Conservation (phyloP, 2,329 filamentous ascomycete genomes). For the Phoma sp. region DNA sequence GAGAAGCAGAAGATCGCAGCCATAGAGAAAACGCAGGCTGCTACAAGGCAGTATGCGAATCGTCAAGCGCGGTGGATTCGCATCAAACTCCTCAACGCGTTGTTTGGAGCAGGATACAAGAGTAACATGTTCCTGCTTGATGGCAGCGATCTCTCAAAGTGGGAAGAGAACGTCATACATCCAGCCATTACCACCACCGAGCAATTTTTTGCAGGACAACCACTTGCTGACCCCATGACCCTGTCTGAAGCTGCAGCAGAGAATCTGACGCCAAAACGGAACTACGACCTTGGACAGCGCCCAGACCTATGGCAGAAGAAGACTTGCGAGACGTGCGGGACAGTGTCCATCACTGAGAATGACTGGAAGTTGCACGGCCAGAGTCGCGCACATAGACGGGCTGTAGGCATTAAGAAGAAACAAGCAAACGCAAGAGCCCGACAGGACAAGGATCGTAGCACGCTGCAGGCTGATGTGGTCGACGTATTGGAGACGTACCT, state of each 20-base stretch:
- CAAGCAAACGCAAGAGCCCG: slow-evolving; percentile 21
- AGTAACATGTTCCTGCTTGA: slow-evolving; percentile 79
- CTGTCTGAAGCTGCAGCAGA: slow-evolving; percentile 65
- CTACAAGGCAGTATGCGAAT: slow-evolving; percentile 86
- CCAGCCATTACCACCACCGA: slow-evolving; percentile 69
- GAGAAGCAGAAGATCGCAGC: slow-evolving; percentile 64
- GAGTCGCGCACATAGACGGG: slow-evolving; percentile 61
- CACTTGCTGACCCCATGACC: slow-evolving; percentile 60
- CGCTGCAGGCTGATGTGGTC: slow-evolving; percentile 23
- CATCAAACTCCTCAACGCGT: slow-evolving; percentile 76
- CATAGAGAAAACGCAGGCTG: slow-evolving; percentile 78
- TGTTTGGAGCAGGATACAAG: slow-evolving; percentile 63
- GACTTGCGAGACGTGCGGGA: slow-evolving; percentile 75
- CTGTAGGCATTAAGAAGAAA: slow-evolving; percentile 41
- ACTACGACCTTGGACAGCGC: slow-evolving; percentile 54
- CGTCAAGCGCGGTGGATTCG: slow-evolving; percentile 88
- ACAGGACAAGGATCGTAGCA: background rate
- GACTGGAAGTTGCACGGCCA: slow-evolving; percentile 66
- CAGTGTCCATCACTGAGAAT: slow-evolving; percentile 61
- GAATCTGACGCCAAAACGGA: slow-evolving; percentile 65
- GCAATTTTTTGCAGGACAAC: slow-evolving; percentile 65
- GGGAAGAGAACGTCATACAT: slow-evolving; percentile 68
- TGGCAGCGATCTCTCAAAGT: slow-evolving; percentile 72
- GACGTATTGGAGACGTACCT: slow-evolving; percentile 35
- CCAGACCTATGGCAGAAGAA: slow-evolving; percentile 59